Conservation (phyloP, 2,329 filamentous ascomycete species). For the Colletotrichum trifolii region DNA sequence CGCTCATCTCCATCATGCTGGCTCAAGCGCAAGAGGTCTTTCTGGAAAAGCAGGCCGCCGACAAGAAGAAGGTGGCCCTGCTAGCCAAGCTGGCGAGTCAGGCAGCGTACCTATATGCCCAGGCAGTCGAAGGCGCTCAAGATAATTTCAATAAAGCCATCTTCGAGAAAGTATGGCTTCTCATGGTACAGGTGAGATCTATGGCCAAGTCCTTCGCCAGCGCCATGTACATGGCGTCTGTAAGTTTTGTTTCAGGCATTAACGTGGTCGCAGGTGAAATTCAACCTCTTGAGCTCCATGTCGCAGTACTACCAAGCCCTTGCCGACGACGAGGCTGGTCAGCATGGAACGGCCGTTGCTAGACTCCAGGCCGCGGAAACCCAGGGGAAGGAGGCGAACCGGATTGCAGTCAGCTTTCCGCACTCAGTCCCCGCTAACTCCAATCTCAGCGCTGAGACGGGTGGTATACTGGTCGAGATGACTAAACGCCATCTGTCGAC, state of each 20-base stretch:
- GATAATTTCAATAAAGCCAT: slow-evolving; percentile 91
- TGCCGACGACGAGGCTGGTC: slow-evolving; percentile 88
- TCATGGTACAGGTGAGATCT: slow-evolving; percentile 77
- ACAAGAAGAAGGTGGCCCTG: slow-evolving; percentile 91
- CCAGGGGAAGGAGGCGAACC: slow-evolving; percentile 81
- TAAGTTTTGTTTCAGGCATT: slow-evolving; percentile 19
- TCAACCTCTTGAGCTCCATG: slow-evolving; percentile 82
- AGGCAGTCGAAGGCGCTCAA: slow-evolving; percentile 89
- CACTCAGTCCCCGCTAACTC: slow-evolving; percentile 81
- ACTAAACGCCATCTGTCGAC: slow-evolving; percentile 84
- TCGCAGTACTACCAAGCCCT: slow-evolving; percentile 95
- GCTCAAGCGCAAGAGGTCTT: slow-evolving; percentile 98
- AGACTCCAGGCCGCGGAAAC: slow-evolving; percentile 84
- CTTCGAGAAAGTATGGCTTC: slow-evolving; percentile 94
- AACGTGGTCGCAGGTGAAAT: slow-evolving; percentile 70
- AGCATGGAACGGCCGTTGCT: slow-evolving; percentile 86
- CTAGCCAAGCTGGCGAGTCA: slow-evolving; percentile 94
- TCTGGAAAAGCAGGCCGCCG: slow-evolving; percentile 92
- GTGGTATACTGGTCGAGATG: slow-evolving; percentile 78
- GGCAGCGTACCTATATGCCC: slow-evolving; percentile 85
- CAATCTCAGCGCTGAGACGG: slow-evolving; percentile 85
- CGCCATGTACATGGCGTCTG: no score
- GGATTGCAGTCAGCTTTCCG: slow-evolving; percentile 83
- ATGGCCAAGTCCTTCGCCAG: neutral
- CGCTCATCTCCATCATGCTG: slow-evolving; percentile 90